phyloP scores from a whole-genome alignment of 257 asterid species.

The Ehretia macrophylla region DNA sequence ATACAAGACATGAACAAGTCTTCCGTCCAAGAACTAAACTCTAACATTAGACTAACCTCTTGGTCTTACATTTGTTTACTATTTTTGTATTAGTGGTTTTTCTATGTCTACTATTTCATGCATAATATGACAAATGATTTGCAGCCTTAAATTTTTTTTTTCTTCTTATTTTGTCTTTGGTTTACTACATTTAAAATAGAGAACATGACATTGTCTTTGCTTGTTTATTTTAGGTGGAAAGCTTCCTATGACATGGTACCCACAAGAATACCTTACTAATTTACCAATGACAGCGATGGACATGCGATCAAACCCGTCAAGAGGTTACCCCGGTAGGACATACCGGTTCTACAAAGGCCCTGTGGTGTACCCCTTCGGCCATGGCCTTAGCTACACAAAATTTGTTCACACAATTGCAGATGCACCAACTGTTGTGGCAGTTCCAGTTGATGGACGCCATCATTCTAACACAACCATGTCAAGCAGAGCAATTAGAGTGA shows the following conservation, averaged over 20 bases:
- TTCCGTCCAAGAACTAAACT: too few species aligned
- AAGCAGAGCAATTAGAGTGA: slow-evolving; percentile 46
- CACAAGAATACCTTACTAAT: slow-evolving; percentile 59
- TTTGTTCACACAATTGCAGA: slow-evolving; percentile 46
- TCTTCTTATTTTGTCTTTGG: background rate
- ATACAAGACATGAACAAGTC: too few species aligned
- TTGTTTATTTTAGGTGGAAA: slow-evolving; percentile 52
- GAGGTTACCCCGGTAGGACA: slow-evolving; percentile 68
- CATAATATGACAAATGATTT: too few species aligned
- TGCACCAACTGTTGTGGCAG: slow-evolving; percentile 45
- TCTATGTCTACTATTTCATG: too few species aligned
- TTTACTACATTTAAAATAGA: background rate
- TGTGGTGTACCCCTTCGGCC: slow-evolving; percentile 69
- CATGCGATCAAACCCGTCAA: slow-evolving; percentile 56
- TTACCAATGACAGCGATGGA: slow-evolving; percentile 75
- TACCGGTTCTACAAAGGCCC: slow-evolving; percentile 75
- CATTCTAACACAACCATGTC: slow-evolving; percentile 32
- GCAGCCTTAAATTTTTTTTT: too few species aligned
- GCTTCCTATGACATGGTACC: slow-evolving; percentile 93
- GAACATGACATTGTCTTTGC: background rate
- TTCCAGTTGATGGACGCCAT: slow-evolving; percentile 58
- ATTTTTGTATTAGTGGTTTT: too few species aligned
- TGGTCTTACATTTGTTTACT: too few species aligned
- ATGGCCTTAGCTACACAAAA: slow-evolving; percentile 74
- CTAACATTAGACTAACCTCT: too few species aligned